Evolutionary conservation across 2,329 filamentous ascomycete species (phyloP), one percentile per base, ranked within the genome.

Genomic region (Lomentospora prolificans): DNA sequence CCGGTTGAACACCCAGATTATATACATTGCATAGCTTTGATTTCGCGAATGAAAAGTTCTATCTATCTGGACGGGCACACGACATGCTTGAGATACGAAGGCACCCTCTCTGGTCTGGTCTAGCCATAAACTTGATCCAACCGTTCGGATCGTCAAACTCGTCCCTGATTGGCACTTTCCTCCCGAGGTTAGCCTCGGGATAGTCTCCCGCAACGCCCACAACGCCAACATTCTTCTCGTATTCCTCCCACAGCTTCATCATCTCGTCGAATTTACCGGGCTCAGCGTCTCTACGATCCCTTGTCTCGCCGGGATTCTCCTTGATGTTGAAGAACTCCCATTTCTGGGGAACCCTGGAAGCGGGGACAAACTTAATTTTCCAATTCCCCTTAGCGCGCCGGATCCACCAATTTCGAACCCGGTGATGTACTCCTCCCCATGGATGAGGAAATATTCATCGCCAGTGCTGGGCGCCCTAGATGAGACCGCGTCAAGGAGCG

Each of bases 401-500:
- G 62, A 63, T 9, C 68, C 69, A 48, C 64, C 64, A 7, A 69
- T 61, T 60, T 72, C 70, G 63, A 66, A 70, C 28, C 69, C 70
- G 62, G 25, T 55, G 24, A 61, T 51, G 9, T 61, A 60, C 19
- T 64, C 57, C 14, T 56, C 25, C 8, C 52, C 57, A 77, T 78
- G 68, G 75, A 79, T 24, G 74, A 63, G 28, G 30, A 33, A 33
- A 7, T 33, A 6, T 12, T 12, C 12, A 7, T 6, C 30, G 12
- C 30, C 30, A 33, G 17, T 48, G 4, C 44, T 55, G 24, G 19
- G 25, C 5, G 39, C 27, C 4, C 36, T 33, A 10, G 39, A 19
- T 12, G 17, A 5, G 4, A n/a, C 19, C 27, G 27, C 56, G 5
- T 50, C 10, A 36, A 61, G 55, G 53, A 55, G 62, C 8, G 25